These are phyloP conservation scores for Stromatinia cepivora DNA, from an alignment of 2,329 filamentous ascomycete species.

Conservation along the genomic window DNA sequence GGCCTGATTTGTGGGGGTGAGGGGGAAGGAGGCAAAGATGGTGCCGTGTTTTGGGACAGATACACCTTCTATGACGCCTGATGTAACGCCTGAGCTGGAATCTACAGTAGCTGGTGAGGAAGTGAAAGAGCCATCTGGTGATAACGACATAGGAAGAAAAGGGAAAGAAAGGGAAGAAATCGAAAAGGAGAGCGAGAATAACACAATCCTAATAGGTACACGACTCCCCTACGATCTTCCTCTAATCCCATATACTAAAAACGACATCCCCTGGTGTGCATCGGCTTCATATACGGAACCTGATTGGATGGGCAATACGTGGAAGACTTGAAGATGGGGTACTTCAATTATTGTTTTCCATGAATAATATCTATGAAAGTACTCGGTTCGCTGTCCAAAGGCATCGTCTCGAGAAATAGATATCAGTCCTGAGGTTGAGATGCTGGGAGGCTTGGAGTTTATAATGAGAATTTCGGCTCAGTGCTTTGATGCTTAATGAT, in stretches of 20 bases:
- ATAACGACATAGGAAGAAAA: slow-evolving; percentile 35
- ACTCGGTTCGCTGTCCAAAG: accelerated
- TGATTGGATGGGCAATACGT: slow-evolving; percentile 48
- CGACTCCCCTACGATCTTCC: slow-evolving; percentile 84
- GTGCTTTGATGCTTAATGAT: too few relatives aligned
- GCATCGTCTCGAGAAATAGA: too few relatives aligned
- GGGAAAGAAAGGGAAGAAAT: slow-evolving; percentile 19
- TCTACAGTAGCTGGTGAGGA: slow-evolving; percentile 21
- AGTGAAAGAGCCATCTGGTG: accelerated
- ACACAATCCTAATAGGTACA: slow-evolving; percentile 58
- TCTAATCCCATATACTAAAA: slow-evolving; percentile 60
- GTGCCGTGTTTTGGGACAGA: slow-evolving; percentile 67
- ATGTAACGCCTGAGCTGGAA: slow-evolving; percentile 12
- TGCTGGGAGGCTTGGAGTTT: too few relatives aligned
- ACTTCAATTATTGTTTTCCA: background rate
- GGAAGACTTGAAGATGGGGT: slow-evolving; percentile 11
- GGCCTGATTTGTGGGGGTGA: slow-evolving; percentile 62
- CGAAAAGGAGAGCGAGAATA: slow-evolving; percentile 11
- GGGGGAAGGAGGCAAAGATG: slow-evolving; percentile 52
- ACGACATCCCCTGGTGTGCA: slow-evolving; percentile 77
- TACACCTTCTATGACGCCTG: slow-evolving; percentile 50
- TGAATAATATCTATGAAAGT: too few relatives aligned
- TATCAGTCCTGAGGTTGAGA: too few relatives aligned
- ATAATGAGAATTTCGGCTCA: too few relatives aligned
- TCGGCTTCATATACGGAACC: slow-evolving; percentile 58